Conservation (phyloP, 257 asterid genomes). For the Solanum medicagineum region DNA sequence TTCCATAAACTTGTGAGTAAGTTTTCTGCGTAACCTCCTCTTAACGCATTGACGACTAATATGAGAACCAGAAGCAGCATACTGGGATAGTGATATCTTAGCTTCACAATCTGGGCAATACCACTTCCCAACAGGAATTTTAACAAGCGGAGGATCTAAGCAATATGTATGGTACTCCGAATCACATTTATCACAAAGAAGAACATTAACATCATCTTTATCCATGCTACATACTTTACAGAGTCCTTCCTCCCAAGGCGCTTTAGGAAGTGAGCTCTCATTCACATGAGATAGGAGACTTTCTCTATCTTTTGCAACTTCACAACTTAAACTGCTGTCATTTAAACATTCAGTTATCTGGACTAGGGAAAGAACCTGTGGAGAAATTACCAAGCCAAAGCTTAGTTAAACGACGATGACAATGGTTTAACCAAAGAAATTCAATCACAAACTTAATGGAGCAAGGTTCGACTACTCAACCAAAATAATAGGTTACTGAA, state of each 20-base stretch:
- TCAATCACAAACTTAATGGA: background rate
- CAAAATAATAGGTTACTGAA: background rate
- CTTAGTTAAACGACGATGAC: background rate
- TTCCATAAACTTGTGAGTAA: conserved; percentile 34
- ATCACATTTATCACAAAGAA: conserved; percentile 84
- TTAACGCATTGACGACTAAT: conserved; percentile 17
- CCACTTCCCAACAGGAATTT: conserved; percentile 89
- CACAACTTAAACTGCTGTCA: conserved; percentile 17
- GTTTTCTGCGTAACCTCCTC: conserved; percentile 34
- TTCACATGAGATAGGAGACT: conserved; percentile 36
- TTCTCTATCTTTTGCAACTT: conserved; percentile 55
- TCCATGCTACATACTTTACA: conserved; percentile 96
- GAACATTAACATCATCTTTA: conserved; percentile 82
- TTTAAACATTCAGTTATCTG: background rate
- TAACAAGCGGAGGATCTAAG: conserved; percentile 81
- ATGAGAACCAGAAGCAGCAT: conserved; percentile 20
- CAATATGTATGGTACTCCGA: conserved; percentile 88
- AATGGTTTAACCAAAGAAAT: background rate
- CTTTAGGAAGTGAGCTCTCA: conserved; percentile 67
- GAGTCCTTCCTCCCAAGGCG: conserved; percentile 98
- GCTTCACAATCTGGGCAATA: conserved; percentile 85
- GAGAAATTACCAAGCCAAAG: conserved; percentile 3
- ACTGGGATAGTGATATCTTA: conserved; percentile 26
- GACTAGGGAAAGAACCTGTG: conserved; percentile 58
- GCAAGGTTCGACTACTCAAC: background rate